These are phyloP conservation scores for Tardiomyces digboiensis DNA, from an alignment of 1,139 yeast genomes.

Conservation along the genomic window DNA sequence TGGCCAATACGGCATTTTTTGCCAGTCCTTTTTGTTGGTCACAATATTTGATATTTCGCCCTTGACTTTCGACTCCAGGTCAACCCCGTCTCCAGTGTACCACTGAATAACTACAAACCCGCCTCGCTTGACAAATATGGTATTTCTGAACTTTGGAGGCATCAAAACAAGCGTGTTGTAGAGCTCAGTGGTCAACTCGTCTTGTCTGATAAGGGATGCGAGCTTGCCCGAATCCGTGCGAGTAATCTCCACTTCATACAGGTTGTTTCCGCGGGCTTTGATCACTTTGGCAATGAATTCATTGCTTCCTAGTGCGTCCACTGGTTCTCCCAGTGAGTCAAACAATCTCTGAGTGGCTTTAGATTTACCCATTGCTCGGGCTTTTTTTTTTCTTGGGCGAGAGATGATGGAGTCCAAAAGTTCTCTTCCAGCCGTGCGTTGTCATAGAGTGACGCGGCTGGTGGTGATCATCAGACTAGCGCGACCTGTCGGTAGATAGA, in stretches of 20 bases:
- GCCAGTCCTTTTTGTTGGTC: slow-evolving; percentile 27
- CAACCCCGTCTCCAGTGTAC: slow-evolving; percentile 13
- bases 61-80: slow-evolving; percentile 17
- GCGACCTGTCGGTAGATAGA: too few species aligned
- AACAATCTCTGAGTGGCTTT: slow-evolving; percentile 17
- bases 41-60: slow-evolving; percentile 30
- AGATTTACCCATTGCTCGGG: slow-evolving; percentile 13
- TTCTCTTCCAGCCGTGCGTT: neutral
- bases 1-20: slow-evolving; percentile 28
- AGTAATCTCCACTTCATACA: slow-evolving; percentile 24
- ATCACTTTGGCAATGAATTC: slow-evolving; percentile 24
- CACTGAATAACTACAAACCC: slow-evolving; percentile 26
- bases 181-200: slow-evolving; percentile 5
- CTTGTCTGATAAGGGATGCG: slow-evolving; percentile 6
- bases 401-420: too few species aligned
- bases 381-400: neutral
- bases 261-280: slow-evolving; percentile 24
- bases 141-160: slow-evolving; percentile 29
- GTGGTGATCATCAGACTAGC: too few species aligned
- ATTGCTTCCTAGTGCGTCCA: slow-evolving; percentile 17
- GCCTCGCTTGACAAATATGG: slow-evolving; percentile 29
- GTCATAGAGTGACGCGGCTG: too few species aligned
- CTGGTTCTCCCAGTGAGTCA: slow-evolving; percentile 23
- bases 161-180: slow-evolving; percentile 21
- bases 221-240: slow-evolving; percentile 12